Conservation (phyloP, 176 grass and related monocot species). For the Raddia distichophylla region DNA sequence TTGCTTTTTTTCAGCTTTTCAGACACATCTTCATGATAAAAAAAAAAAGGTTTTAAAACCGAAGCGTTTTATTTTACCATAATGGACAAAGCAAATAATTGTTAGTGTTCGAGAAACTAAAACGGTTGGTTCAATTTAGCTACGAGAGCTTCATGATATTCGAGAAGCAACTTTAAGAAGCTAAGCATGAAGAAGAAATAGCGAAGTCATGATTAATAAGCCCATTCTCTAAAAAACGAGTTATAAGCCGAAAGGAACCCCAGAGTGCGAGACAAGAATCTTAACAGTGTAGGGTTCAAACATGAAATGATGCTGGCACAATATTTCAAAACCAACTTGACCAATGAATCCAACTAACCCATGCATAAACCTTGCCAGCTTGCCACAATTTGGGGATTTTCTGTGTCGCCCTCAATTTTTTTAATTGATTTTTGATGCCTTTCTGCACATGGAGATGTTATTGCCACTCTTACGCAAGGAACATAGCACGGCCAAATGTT, state of each 20-base stretch:
- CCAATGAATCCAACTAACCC: conserved; percentile 35
- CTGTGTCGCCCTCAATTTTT: background rate
- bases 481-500: conserved; percentile 36
- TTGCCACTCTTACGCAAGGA: conserved; percentile 28
- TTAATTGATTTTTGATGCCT: background rate
- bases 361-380: background rate
- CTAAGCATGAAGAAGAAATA: background rate
- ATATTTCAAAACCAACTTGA: conserved; percentile 27
- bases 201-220: background rate
- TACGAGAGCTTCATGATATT: too few species aligned
- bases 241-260: too few species aligned
- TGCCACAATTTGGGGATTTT: background rate
- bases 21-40: too few species aligned
- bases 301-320: conserved; percentile 12
- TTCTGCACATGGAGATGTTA: conserved; percentile 43
- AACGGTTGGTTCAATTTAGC: too few species aligned
- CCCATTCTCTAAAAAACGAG: background rate
- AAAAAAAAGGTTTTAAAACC: too few species aligned
- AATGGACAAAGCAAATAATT: too few species aligned
- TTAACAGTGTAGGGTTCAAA: background rate
- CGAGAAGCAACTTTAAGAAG: too few species aligned
- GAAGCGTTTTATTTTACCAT: too few species aligned
- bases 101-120: too few species aligned
- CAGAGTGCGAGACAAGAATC: background rate
- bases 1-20: too few species aligned